Conservation (phyloP, 2,329 filamentous ascomycete species). For the Capronia americana region DNA sequence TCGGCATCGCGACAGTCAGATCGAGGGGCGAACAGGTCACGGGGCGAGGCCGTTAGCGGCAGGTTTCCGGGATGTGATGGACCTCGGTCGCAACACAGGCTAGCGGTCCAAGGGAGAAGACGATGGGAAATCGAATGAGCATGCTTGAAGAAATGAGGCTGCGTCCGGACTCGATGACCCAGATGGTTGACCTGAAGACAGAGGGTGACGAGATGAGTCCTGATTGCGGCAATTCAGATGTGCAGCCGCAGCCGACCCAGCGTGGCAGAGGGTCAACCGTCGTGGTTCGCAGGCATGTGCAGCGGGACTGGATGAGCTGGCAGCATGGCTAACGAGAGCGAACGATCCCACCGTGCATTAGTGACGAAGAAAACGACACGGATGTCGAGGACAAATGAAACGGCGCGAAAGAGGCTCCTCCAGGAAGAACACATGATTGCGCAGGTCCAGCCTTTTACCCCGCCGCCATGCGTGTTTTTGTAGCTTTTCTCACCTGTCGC, state of each 20-base stretch:
- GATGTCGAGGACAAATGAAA: slow-evolving; percentile 20
- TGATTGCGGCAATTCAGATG: slow-evolving; percentile 26
- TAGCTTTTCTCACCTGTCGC: slow-evolving; percentile 5
- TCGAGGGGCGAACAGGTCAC: slow-evolving; percentile 18
- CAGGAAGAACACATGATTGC: slow-evolving; percentile 19
- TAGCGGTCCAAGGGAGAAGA: slow-evolving; percentile 25
- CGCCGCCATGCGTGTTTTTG: slow-evolving; percentile 11
- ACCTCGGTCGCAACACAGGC: slow-evolving; percentile 31
- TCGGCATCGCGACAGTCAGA: slow-evolving; percentile 24
- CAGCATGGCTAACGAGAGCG: slow-evolving; percentile 16
- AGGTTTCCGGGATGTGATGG: slow-evolving; percentile 23
- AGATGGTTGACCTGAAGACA: slow-evolving; percentile 23
- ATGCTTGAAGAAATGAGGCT: slow-evolving; percentile 33
- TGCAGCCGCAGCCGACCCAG: slow-evolving; percentile 25
- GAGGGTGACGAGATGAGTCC: slow-evolving; percentile 16
- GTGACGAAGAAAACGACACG: slow-evolving; percentile 21
- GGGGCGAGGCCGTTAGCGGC: slow-evolving; percentile 27
- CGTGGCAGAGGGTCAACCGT: slow-evolving; percentile 18
- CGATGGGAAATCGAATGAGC: slow-evolving; percentile 32
- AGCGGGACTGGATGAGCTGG: slow-evolving; percentile 22
- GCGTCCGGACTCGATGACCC: slow-evolving; percentile 28
- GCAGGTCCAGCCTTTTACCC: slow-evolving; percentile 11
- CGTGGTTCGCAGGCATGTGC: slow-evolving; percentile 20
- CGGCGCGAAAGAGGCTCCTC: slow-evolving; percentile 8
- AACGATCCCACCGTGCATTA: slow-evolving; percentile 8